Conservation (phyloP, 2,329 filamentous ascomycete species). For the Beauveria varroae region DNA sequence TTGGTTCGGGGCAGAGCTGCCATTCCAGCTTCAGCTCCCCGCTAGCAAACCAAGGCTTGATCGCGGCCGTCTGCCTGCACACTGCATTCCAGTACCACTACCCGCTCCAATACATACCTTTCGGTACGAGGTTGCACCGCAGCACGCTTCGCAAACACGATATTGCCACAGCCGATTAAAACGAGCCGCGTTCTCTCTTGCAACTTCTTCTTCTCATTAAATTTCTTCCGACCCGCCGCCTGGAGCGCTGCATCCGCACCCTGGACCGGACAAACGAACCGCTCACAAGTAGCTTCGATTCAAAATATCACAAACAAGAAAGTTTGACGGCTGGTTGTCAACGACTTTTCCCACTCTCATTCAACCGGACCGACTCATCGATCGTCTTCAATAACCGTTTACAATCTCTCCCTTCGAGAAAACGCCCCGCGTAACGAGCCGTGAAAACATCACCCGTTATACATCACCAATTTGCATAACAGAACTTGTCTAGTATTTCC, state of each 20-base stretch:
- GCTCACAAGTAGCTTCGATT: background rate
- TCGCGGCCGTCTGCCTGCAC: background rate
- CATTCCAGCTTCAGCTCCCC: slow-evolving; percentile 5
- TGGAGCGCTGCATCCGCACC: background rate
- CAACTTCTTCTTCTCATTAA: background rate
- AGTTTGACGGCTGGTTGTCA: slow-evolving; percentile 1
- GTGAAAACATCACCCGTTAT: background rate
- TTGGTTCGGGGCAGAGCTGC: background rate
- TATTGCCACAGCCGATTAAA: background rate
- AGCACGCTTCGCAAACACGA: slow-evolving; percentile 2
- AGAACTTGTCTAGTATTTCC: background rate
- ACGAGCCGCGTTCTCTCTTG: slow-evolving; percentile 7
- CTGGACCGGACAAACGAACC: background rate
- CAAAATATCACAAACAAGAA: background rate
- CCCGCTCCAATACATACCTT: slow-evolving; percentile 8
- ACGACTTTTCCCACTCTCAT: background rate
- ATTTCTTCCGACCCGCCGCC: background rate
- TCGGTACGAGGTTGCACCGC: slow-evolving; percentile 8
- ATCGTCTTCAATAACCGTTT: background rate
- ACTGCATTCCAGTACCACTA: slow-evolving; percentile 6
- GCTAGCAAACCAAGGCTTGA: background rate
- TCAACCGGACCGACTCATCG: background rate
- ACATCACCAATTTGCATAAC: background rate
- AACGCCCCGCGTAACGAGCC: background rate
- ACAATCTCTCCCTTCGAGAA: background rate